phyloP scores from a whole-genome alignment of 1,284 basidiomycete genomes.

The Leccinum griseonigrum region DNA sequence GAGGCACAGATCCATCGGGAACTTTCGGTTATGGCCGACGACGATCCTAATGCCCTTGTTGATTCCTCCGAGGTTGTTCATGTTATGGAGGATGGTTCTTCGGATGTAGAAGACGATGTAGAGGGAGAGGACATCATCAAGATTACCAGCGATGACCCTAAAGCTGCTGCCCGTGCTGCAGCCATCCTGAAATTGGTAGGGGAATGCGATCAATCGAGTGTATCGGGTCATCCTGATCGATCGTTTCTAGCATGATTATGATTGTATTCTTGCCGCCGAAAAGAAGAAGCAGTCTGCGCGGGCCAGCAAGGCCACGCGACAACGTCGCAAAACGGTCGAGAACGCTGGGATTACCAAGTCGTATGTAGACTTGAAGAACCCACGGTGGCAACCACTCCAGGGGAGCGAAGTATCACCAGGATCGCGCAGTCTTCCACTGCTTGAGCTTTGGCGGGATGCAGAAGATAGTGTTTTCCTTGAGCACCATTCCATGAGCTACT shows the following conservation, averaged over 20 bases:
- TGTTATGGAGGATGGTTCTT: conserved; percentile 6
- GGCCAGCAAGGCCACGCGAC: conserved; percentile 15
- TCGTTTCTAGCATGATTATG: conserved; percentile 72
- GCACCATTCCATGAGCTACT: conserved; percentile 21
- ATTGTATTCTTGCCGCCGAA: conserved; percentile 64
- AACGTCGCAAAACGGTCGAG: conserved; percentile 29
- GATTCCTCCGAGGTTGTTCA: neutral
- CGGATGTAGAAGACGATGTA: conserved; percentile 34
- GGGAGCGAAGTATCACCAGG: conserved; percentile 11
- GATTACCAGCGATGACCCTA: conserved; percentile 78
- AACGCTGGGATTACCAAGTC: conserved; percentile 25
- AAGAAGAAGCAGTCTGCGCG: conserved; percentile 20
- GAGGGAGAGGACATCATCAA: conserved; percentile 53
- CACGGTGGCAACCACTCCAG: conserved; percentile 11
- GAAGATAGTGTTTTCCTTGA: conserved; percentile 31
- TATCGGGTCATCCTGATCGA: neutral
- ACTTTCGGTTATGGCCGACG: conserved; percentile 34
- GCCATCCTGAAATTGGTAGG: conserved; percentile 81
- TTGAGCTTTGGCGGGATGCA: conserved; percentile 29
- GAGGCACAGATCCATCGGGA: conserved; percentile 38
- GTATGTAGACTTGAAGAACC: conserved; percentile 10
- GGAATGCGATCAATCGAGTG: conserved; percentile 19
- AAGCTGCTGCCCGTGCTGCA: conserved; percentile 83
- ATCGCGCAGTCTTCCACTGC: conserved; percentile 25
- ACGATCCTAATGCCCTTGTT: conserved; percentile 10